Evolutionary conservation across 1,139 yeast species (phyloP).

Genomic region (Blastobotrys elegans): DNA sequence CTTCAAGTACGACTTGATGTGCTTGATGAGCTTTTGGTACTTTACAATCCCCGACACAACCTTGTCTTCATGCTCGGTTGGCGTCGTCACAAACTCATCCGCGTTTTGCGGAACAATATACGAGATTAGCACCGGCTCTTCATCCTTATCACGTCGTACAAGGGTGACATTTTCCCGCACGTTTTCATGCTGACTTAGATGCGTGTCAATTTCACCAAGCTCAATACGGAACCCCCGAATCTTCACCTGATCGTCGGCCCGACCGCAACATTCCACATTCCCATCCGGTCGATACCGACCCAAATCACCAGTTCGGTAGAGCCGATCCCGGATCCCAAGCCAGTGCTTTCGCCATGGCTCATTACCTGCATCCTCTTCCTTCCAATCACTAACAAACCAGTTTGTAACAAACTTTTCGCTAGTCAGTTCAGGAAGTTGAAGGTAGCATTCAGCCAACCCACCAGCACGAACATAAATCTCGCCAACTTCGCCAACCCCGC

Average conservation of each 20-base stretch:
- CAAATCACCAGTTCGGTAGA: conserved; percentile 94
- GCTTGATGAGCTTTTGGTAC: conserved; percentile 72
- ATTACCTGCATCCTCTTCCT: conserved; percentile 41
- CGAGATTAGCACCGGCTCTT: conserved; percentile 85
- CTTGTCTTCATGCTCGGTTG: conserved; percentile 44
- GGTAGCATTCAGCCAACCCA: conserved; percentile 93
- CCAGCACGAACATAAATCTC: conserved; percentile 98
- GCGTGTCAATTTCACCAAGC: conserved; percentile 96
- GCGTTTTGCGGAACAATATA: conserved; percentile 83
- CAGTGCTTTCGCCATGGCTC: conserved; percentile 78
- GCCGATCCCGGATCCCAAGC: conserved; percentile 91
- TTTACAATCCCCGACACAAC: conserved; percentile 73
- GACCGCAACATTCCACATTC: conserved; percentile 95
- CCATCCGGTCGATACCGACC: conserved; percentile 97
- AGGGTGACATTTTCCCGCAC: conserved; percentile 90
- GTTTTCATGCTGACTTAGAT: conserved; percentile 83
- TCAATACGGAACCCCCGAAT: conserved; percentile 98
- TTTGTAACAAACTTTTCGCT: conserved; percentile 80
- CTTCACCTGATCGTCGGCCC: conserved; percentile 98
- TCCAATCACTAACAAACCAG: conserved; percentile 82
- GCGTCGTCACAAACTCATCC: conserved; percentile 42
- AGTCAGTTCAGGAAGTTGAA: conserved; percentile 85
- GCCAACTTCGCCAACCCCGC: conserved; percentile 99
- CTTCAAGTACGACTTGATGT: conserved; percentile 74
- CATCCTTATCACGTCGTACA: conserved; percentile 89